These are phyloP conservation scores for Catunica adiposa DNA, from an alignment of 2,329 filamentous ascomycete species.

Conservation along the genomic window DNA sequence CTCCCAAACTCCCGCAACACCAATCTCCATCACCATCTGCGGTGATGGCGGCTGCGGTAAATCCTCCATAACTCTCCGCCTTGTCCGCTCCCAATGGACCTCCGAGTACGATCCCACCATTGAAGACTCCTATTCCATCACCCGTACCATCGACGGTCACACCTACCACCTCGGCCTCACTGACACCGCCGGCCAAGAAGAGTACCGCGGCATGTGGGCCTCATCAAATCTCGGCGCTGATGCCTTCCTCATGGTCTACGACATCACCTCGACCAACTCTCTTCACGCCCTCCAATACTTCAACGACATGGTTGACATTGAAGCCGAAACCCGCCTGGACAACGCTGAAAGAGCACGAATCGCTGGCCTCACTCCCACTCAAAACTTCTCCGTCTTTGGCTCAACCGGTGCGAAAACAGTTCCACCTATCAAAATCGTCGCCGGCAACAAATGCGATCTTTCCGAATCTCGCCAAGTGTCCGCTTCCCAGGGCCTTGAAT, in stretches of 20 bases:
- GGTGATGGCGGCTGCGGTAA: conserved; percentile 76
- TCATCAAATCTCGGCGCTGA: conserved; percentile 62
- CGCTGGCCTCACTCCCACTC: conserved; percentile 23
- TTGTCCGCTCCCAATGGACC: conserved; percentile 71
- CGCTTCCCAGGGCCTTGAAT: conserved; percentile 57
- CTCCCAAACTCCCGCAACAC: conserved; percentile 25
- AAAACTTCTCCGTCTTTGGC: conserved; percentile 19
- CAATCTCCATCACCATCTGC: conserved; percentile 65
- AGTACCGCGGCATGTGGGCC: conserved; percentile 78
- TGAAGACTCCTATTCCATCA: conserved; percentile 73
- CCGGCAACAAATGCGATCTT: conserved; percentile 74
- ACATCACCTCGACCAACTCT: conserved; percentile 56
- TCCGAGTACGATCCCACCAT: conserved; percentile 69
- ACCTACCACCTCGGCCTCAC: conserved; percentile 65
- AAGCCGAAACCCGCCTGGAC: conserved; percentile 52
- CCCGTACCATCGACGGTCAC: conserved; percentile 62
- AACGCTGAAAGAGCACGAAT: conserved; percentile 37
- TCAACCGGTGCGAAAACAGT: conserved; percentile 34
- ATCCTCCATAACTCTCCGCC: conserved; percentile 67
- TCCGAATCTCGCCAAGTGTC: conserved; percentile 51
- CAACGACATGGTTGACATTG: conserved; percentile 70
- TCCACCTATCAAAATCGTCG: conserved; percentile 65
- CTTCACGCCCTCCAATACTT: conserved; percentile 62
- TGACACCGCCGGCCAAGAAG: conserved; percentile 78
- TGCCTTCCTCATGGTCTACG: conserved; percentile 74